Percentiles rank a stretch among this genome's conserved stretches.
Evolutionary conservation across 2,329 filamentous ascomycete genomes (phyloP).

Genomic region (Diaporthe batatas): DNA sequence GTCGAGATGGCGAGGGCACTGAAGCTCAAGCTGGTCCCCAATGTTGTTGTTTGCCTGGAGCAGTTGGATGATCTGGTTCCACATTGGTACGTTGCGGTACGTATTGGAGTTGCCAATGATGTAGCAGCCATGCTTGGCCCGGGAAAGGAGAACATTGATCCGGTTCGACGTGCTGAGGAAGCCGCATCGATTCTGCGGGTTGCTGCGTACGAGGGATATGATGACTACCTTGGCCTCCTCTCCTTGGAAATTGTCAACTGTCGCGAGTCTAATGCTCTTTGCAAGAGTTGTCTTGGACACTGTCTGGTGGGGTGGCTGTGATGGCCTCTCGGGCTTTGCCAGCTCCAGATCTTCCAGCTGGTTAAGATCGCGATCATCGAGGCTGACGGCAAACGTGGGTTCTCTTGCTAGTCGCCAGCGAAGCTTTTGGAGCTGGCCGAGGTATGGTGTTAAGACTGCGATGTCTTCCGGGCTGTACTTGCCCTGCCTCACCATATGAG

Average conservation of each 20-base stretch:
- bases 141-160: slow-evolving; percentile 77
- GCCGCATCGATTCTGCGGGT: slow-evolving; percentile 67
- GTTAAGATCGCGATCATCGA: slow-evolving; percentile 73
- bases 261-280: slow-evolving; percentile 68
- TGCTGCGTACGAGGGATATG: slow-evolving; percentile 79
- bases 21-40: slow-evolving; percentile 64
- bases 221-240: slow-evolving; percentile 81
- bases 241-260: slow-evolving; percentile 82
- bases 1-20: slow-evolving; percentile 72
- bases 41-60: slow-evolving; percentile 61
- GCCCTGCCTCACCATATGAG: slow-evolving; percentile 76
- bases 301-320: neutral
- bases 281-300: slow-evolving; percentile 58
- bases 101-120: slow-evolving; percentile 77
- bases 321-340: slow-evolving; percentile 45
- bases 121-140: slow-evolving; percentile 78
- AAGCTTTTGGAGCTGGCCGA: slow-evolving; percentile 68
- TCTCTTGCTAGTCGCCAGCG: slow-evolving; percentile 55
- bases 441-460: slow-evolving; percentile 77
- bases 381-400: slow-evolving; percentile 68
- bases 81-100: slow-evolving; percentile 71
- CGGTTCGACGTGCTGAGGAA: slow-evolving; percentile 77
- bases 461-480: slow-evolving; percentile 72
- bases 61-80: slow-evolving; percentile 69
- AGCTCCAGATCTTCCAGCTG: slow-evolving; percentile 60